Evolutionary conservation across 164 flowering plant genomes (phyloP).

Genomic region (Taxillus chinensis): DNA sequence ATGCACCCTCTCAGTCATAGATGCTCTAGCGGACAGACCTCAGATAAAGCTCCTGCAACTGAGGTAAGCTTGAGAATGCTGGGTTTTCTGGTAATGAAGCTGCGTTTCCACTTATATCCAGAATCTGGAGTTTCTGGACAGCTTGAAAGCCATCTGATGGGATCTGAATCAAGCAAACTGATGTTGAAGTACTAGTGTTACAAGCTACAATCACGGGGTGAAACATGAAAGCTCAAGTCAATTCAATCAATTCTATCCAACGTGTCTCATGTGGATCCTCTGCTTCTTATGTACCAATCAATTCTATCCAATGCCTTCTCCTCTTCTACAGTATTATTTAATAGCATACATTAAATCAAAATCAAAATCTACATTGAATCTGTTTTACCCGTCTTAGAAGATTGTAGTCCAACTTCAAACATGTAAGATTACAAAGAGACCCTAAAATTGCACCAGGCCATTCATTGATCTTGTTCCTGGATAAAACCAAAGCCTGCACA

Average conservation of each 20-base stretch:
- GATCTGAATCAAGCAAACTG: slow-evolving; percentile 33
- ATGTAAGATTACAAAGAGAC: slow-evolving; percentile 53
- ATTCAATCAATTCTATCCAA: too few relatives aligned
- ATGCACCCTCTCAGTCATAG: neutral
- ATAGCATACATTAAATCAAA: too few relatives aligned
- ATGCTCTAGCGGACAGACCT: slow-evolving; percentile 38
- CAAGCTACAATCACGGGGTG: neutral
- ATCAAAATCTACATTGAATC: too few relatives aligned
- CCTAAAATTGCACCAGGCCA: slow-evolving; percentile 75
- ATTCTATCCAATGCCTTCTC: too few relatives aligned
- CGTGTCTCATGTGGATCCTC: too few relatives aligned
- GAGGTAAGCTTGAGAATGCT: slow-evolving; percentile 51
- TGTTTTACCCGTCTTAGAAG: slow-evolving; percentile 55
- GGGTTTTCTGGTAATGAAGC: slow-evolving; percentile 51
- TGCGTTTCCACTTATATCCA: slow-evolving; percentile 77
- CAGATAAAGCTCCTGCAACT: slow-evolving; percentile 76
- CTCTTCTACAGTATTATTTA: too few relatives aligned
- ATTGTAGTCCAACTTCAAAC: slow-evolving; percentile 83
- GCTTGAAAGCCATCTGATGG: slow-evolving; percentile 70
- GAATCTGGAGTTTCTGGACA: slow-evolving; percentile 57
- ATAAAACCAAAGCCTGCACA: slow-evolving; percentile 66
- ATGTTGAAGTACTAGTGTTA: neutral
- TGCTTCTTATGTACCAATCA: too few relatives aligned
- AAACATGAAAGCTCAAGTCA: too few relatives aligned
- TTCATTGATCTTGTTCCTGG: slow-evolving; percentile 69